Evolutionary conservation across 208 protist genomes (phyloP).

Genomic region (Trichomonas vaginalis): DNA sequence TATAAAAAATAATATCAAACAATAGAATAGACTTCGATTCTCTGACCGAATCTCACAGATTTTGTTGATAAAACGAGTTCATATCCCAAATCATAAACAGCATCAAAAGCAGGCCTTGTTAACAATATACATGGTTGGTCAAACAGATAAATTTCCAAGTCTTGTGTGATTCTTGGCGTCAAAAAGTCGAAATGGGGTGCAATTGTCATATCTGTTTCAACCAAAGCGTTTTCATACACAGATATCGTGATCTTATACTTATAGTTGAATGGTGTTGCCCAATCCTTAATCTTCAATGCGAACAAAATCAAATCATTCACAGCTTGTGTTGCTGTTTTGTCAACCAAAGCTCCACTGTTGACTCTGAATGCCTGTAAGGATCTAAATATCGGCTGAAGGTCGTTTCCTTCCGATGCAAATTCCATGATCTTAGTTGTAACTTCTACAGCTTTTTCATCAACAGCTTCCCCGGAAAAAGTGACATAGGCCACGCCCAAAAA

Average conservation of each 20-base stretch:
- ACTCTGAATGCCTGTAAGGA: neutral
- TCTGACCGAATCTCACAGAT: neutral
- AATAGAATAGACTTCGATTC: neutral
- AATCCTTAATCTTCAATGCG: neutral
- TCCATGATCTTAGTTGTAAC: neutral
- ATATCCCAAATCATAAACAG: neutral
- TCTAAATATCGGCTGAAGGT: neutral
- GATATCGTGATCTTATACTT: neutral
- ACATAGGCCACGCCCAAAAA: neutral
- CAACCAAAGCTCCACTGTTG: neutral
- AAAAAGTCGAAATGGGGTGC: neutral
- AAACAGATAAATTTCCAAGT: neutral
- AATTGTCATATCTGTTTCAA: neutral
- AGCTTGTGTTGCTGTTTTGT: neutral
- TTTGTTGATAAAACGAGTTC: neutral
- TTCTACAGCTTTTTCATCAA: neutral
- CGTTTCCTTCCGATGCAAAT: neutral
- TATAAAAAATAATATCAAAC: neutral
- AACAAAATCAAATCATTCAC: neutral
- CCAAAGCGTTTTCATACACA: neutral
- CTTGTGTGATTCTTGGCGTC: neutral
- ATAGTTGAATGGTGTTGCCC: neutral
- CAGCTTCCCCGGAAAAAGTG: neutral
- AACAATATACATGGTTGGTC: neutral
- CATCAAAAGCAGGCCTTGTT: neutral